phyloP scores from a whole-genome alignment of 2,329 filamentous ascomycete species.

The Emericellopsis atlantica region DNA sequence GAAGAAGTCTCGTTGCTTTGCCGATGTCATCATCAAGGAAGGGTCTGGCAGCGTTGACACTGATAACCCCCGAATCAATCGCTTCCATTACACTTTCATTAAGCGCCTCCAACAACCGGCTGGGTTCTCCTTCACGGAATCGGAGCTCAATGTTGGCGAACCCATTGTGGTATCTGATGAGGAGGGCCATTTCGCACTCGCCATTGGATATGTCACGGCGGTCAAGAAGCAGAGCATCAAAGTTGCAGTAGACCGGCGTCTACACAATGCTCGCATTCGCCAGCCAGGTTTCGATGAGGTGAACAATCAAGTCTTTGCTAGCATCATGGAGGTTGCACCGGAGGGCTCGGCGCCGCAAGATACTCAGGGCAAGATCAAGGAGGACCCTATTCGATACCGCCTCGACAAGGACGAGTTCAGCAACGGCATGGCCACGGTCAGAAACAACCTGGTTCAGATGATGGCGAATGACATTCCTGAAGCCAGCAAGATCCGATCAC shows the following conservation, averaged over 20 bases:
- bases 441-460: slow-evolving; percentile 85
- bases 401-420: slow-evolving; percentile 97
- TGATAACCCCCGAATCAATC: slow-evolving; percentile 73
- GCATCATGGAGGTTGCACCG: slow-evolving; percentile 72
- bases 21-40: slow-evolving; percentile 72
- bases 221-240: slow-evolving; percentile 65
- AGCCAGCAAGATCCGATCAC: slow-evolving; percentile 57
- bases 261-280: slow-evolving; percentile 75
- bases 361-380: slow-evolving; percentile 36
- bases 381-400: slow-evolving; percentile 57
- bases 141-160: slow-evolving; percentile 75
- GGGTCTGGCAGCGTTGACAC: slow-evolving; percentile 59
- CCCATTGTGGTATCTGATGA: slow-evolving; percentile 96
- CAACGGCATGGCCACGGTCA: slow-evolving; percentile 89
- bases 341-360: slow-evolving; percentile 40
- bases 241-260: slow-evolving; percentile 77
- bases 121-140: slow-evolving; percentile 79
- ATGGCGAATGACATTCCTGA: slow-evolving; percentile 71
- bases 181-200: slow-evolving; percentile 84
- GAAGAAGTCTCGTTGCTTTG: slow-evolving; percentile 78
- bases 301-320: slow-evolving; percentile 74
- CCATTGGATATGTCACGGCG: slow-evolving; percentile 78
- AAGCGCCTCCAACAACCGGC: slow-evolving; percentile 46
- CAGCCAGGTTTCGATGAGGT: slow-evolving; percentile 62
- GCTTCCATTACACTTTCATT: slow-evolving; percentile 74